Conservation (phyloP, 495 filamentous ascomycete genomes). For the Aspergillus avenaceus region DNA sequence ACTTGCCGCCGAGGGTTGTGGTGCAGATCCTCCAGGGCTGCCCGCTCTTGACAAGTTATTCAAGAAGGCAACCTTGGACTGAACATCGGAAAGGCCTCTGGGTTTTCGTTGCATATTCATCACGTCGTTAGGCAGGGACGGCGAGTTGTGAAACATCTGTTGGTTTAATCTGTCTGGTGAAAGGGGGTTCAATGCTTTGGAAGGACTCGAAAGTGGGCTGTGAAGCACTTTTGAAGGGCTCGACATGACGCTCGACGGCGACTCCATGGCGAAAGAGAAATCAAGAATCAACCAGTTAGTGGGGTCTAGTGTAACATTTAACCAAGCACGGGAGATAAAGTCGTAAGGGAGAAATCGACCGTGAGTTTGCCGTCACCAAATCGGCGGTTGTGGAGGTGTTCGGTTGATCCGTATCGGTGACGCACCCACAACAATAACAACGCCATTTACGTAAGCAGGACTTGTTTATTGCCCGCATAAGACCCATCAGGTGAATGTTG, state of each 20-base stretch:
- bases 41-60: conserved; percentile 65
- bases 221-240: conserved; percentile 21
- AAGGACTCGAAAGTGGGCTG: conserved; percentile 33
- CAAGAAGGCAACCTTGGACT: conserved; percentile 81
- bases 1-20: conserved; percentile 27
- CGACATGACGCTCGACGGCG: conserved; percentile 38
- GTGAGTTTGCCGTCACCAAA: conserved; percentile 2
- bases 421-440: conserved; percentile 26
- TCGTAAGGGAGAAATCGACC: conserved; percentile 17
- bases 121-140: conserved; percentile 47
- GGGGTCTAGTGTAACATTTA: too few species aligned
- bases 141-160: conserved; percentile 53
- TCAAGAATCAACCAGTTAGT: too few species aligned
- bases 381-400: conserved; percentile 15
- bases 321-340: conserved; percentile 5
- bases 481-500: conserved; percentile 35
- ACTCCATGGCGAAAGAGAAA: conserved; percentile 33
- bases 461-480: conserved; percentile 32
- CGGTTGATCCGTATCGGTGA: conserved; percentile 25
- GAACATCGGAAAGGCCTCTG: conserved; percentile 64
- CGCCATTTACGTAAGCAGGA: too few species aligned
- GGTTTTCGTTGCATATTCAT: conserved; percentile 37
- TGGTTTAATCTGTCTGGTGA: conserved; percentile 81
- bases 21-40: conserved; percentile 53
- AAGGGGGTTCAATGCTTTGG: conserved; percentile 64